Conservation (phyloP, 164 flowering plant genomes). For the Dillenia suffruticosa region DNA sequence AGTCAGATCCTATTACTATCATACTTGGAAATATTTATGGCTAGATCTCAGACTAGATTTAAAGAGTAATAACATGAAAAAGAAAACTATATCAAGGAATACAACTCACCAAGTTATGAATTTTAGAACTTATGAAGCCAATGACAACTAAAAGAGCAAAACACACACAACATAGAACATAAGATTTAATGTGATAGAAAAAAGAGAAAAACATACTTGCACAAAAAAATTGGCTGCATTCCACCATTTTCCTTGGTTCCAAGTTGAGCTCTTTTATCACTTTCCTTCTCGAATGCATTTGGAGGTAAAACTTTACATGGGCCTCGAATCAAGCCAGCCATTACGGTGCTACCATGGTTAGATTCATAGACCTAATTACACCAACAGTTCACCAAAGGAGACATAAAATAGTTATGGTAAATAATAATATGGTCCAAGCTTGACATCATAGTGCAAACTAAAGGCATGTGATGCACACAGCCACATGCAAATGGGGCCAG, state of each 20-base stretch:
- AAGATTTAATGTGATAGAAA: neutral
- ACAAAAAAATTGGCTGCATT: conserved; percentile 38
- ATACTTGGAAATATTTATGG: too few species aligned
- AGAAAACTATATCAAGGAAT: neutral
- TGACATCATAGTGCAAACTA: neutral
- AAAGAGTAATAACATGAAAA: neutral
- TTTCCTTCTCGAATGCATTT: conserved; percentile 43
- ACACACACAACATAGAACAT: neutral
- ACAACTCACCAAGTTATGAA: neutral
- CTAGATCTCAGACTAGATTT: neutral
- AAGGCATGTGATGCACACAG: too few species aligned
- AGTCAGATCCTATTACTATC: too few species aligned
- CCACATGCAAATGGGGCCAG: too few species aligned
- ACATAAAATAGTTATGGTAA: neutral
- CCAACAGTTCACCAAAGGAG: conserved; percentile 7
- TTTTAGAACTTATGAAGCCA: neutral
- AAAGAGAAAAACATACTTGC: conserved; percentile 51
- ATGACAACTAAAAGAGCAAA: neutral
- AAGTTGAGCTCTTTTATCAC: conserved; percentile 35
- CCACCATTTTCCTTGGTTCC: conserved; percentile 22
- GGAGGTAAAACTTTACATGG: conserved; percentile 67
- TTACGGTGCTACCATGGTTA: conserved; percentile 33
- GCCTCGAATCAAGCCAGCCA: conserved; percentile 55
- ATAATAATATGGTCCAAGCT: neutral
- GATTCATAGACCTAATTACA: conserved; percentile 60